phyloP scores from a whole-genome alignment of 305 asterid species.

The Fraxinus latifolia region DNA sequence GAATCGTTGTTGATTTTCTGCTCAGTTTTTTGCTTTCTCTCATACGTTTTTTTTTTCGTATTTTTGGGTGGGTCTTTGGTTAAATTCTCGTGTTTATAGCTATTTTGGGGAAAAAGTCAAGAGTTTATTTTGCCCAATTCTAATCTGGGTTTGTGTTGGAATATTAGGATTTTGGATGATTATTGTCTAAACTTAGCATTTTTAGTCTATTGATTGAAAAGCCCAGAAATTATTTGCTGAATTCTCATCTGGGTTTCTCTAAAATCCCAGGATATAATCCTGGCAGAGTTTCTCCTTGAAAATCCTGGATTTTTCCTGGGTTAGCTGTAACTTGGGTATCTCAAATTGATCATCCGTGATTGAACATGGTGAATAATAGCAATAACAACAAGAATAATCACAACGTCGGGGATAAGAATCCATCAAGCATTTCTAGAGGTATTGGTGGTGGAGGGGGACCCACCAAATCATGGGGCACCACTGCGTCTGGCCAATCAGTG shows the following conservation, averaged over 20 bases:
- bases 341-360: neutral
- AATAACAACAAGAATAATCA: conserved; percentile 19
- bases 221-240: neutral
- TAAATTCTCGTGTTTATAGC: neutral
- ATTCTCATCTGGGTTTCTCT: conserved; percentile 17
- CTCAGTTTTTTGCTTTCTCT: neutral
- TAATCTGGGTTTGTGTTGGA: neutral
- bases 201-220: neutral
- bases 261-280: neutral
- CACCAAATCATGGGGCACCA: conserved; percentile 73
- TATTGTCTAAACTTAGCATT: neutral
- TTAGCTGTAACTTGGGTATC: neutral
- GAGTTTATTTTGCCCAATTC: neutral
- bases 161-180: neutral
- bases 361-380: conserved; percentile 32
- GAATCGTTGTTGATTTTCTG: neutral
- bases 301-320: neutral
- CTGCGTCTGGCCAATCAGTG: conserved; percentile 81
- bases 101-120: neutral
- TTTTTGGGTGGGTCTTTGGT: neutral
- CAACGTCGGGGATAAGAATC: conserved; percentile 40
- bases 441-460: conserved; percentile 44
- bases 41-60: neutral
- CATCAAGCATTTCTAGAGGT: conserved; percentile 37
- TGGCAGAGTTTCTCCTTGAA: neutral